Percentiles rank a stretch among this genome's conserved stretches.
These are phyloP conservation scores for Carex cristatella DNA, from an alignment of 176 grass and related monocot species.

Conservation along the genomic window DNA sequence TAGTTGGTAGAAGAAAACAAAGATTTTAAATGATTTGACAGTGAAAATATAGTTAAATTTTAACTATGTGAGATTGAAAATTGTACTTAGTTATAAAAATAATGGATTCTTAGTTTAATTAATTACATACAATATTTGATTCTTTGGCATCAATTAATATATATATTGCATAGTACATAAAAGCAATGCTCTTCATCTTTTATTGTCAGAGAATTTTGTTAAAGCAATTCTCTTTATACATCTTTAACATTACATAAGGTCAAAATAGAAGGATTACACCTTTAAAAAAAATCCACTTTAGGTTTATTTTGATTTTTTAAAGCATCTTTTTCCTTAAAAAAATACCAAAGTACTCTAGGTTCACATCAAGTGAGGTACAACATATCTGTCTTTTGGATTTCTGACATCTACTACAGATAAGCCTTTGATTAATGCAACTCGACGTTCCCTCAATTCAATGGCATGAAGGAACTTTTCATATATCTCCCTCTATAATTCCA, in stretches of 20 bases:
- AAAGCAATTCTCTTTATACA: conserved; percentile 14
- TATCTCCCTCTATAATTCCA: neutral
- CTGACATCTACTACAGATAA: neutral
- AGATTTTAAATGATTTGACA: neutral
- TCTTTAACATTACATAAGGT: conserved; percentile 8
- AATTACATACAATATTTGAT: neutral
- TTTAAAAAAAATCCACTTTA: conserved; percentile 5
- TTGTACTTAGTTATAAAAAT: neutral
- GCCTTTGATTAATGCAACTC: conserved; percentile 6
- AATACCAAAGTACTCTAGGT: conserved; percentile 38
- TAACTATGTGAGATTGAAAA: neutral
- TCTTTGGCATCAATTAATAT: neutral
- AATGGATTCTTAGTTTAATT: neutral
- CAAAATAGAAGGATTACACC: conserved; percentile 10
- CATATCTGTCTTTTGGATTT: conserved; percentile 31
- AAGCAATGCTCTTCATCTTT: neutral
- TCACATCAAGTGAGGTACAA: conserved; percentile 56
- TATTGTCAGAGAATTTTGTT: neutral
- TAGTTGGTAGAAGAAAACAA: neutral
- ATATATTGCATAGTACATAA: neutral
- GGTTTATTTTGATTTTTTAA: conserved; percentile 3
- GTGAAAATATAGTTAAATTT: neutral
- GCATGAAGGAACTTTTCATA: neutral
- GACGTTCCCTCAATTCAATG: neutral
- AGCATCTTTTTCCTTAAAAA: neutral